phyloP scores from a whole-genome alignment of 23 red algal species.

The Agarophyton chilense region DNA sequence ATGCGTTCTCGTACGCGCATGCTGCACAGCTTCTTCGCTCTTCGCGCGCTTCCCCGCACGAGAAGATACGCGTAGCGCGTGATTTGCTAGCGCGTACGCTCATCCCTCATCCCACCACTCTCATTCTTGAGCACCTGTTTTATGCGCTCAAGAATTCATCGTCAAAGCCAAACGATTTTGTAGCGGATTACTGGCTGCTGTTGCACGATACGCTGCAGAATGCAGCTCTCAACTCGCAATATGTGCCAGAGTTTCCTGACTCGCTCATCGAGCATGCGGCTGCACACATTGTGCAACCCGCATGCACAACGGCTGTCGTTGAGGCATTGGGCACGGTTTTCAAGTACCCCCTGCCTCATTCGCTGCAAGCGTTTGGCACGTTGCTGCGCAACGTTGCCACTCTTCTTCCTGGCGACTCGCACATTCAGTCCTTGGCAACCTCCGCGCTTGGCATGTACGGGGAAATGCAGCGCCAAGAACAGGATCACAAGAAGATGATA shows the following conservation, averaged over 20 bases:
- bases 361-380: background rate
- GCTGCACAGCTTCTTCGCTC: background rate
- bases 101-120: background rate
- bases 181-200: background rate
- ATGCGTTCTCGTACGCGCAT: background rate
- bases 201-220: background rate
- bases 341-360: background rate
- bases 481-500: background rate
- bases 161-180: background rate
- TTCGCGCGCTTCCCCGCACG: background rate
- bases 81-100: background rate
- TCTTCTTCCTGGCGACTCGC: background rate
- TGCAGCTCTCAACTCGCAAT: background rate
- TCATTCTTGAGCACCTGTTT: background rate
- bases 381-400: background rate
- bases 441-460: background rate
- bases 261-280: background rate
- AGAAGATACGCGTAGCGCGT: background rate
- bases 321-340: background rate
- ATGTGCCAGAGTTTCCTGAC: background rate
- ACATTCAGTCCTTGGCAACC: background rate
- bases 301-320: background rate
- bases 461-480: background rate
- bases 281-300: background rate
- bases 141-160: background rate